Evolutionary conservation across 2,329 filamentous ascomycete genomes (phyloP), one percentile per base, ranked within the genome.

Genomic region (Uncinocarpus reesii): DNA sequence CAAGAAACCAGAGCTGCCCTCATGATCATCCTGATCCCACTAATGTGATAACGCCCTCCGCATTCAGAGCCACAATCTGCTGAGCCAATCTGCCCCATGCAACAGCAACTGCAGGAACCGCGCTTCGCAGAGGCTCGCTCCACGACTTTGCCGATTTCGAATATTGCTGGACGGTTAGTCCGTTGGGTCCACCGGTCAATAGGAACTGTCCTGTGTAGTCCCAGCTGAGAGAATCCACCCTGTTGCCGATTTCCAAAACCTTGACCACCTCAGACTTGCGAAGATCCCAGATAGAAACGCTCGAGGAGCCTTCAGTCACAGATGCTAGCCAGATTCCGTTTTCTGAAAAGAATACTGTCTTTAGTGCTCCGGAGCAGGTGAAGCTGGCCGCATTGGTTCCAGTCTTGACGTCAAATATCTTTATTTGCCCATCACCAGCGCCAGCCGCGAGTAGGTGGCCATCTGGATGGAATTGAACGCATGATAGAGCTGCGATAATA

Each of bases 321-420:
- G 87, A 84, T 1, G 90, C 90, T 55, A 98, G 81, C 86, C 89
- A 96, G 59, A 86, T 95, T 20, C 92, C 92, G 58, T 98, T 98
- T 66, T 98, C 92, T 0, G 89, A 95, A 68, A 98, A 98, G 50
- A 78, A 75, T 34, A 98, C 70, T 8, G 80, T 78, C 58, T 85
- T 79, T 2, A 95, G 76, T 0, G 88, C 80, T 0, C 80, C 79
- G 20, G 66, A 62, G 52, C 73, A 66, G 6, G 74, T 71, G 65
- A 93, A 95, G 48, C 78, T 80, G 23, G 86, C 86, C 23, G 86
- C 86, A 55, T 80, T 76, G 52, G 82, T 78, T 31, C 88, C 83
- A 0, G 79, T 84, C 65, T 84, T 89, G 56, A 88, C 83, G 66
- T 95, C 85, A 68, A 85, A 96, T 46, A 98, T 78, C 64, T 89